Percentiles rank a stretch among this genome's conserved stretches.
Evolutionary conservation across 805 yeast genomes (phyloP).

Genomic region (Starmerella vaccinii): DNA sequence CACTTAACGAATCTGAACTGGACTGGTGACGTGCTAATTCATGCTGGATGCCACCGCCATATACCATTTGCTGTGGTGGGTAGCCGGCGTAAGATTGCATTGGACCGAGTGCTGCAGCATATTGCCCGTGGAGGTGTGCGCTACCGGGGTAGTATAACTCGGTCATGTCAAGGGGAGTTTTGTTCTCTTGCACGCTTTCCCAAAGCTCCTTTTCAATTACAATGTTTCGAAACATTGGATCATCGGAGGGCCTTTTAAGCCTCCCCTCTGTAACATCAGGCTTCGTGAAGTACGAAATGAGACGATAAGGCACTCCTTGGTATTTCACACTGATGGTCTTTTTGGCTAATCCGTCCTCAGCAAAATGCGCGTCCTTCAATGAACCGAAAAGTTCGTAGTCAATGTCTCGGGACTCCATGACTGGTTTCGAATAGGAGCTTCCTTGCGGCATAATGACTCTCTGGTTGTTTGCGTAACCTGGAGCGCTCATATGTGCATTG

Average conservation of each 20-base stretch:
- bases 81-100: background rate
- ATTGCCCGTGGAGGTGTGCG: background rate
- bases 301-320: conserved; percentile 37
- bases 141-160: background rate
- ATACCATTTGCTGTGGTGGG: background rate
- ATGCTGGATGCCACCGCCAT: background rate
- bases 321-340: conserved; percentile 56
- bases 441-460: background rate
- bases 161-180: background rate
- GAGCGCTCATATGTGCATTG: background rate
- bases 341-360: conserved; percentile 66
- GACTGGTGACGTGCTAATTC: background rate
- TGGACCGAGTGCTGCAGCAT: background rate
- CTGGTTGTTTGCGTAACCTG: background rate
- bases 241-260: conserved; percentile 35
- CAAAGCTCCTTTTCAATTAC: conserved; percentile 33
- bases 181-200: conserved; percentile 1
- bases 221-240: conserved; percentile 41
- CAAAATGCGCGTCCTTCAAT: conserved; percentile 51
- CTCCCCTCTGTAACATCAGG: conserved; percentile 56
- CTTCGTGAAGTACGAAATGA: conserved; percentile 69
- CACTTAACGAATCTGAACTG: background rate
- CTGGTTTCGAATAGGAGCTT: background rate
- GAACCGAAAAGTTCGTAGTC: conserved; percentile 41
- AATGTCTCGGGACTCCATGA: background rate